Evolutionary conservation across 768 basidiomycete genomes (phyloP).

Genomic region (Rhizopogon roseolus): DNA sequence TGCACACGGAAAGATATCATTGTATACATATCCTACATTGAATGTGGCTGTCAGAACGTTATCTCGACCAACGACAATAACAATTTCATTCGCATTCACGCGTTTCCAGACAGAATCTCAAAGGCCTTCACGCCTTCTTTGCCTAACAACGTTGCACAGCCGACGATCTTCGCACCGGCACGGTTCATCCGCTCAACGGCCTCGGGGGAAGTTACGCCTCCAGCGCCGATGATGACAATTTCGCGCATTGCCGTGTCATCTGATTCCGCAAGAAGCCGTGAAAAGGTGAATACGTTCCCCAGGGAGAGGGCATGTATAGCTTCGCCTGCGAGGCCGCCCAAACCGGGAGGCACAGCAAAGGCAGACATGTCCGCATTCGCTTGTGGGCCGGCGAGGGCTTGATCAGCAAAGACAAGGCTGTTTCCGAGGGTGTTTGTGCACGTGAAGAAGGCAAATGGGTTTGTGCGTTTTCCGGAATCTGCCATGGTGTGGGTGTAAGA

Average conservation of each 20-base stretch:
- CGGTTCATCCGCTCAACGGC: constrained; percentile 64
- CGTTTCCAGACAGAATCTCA: constrained; percentile 29
- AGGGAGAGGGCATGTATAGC: constrained; percentile 70
- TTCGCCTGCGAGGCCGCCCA: constrained; percentile 78
- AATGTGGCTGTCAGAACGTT: background rate
- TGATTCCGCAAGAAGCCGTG: constrained; percentile 42
- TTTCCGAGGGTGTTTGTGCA: constrained; percentile 81
- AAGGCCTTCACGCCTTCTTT: constrained; percentile 52
- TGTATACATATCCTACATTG: background rate
- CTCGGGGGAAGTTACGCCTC: constrained; percentile 64
- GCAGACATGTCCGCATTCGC: constrained; percentile 4
- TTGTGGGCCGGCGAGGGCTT: constrained; percentile 29
- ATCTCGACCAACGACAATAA: background rate
- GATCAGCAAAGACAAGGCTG: constrained; percentile 57
- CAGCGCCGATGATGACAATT: constrained; percentile 73
- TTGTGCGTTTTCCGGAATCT: constrained; percentile 17
- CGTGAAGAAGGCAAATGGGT: constrained; percentile 69
- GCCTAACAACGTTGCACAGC: constrained; percentile 52
- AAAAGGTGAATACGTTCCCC: constrained; percentile 70
- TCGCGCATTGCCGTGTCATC: constrained; percentile 35
- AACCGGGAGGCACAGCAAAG: constrained; percentile 59
- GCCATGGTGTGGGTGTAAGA: constrained; percentile 25
- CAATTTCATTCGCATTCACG: background rate
- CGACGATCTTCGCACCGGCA: constrained; percentile 73
- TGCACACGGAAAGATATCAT: background rate